Evolutionary conservation across 257 asterid species (phyloP).

Genomic region (Henckelia pumila): DNA sequence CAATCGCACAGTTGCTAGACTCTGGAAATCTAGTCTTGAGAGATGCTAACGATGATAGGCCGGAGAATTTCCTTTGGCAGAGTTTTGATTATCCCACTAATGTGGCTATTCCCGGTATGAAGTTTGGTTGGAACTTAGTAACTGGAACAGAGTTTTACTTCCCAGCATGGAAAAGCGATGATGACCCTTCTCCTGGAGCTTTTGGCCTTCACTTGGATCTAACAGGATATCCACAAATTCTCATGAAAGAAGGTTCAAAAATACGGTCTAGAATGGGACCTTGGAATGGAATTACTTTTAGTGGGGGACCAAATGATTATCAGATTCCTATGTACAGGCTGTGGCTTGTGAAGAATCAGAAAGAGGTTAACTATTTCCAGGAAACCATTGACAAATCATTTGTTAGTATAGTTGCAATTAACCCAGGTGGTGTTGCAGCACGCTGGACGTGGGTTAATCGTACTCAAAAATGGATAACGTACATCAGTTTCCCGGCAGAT

Average conservation of each 20-base stretch:
- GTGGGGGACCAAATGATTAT: slow-evolving; percentile 28
- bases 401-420: slow-evolving; percentile 25
- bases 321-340: slow-evolving; percentile 14
- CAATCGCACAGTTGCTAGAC: slow-evolving; percentile 37
- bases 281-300: slow-evolving; percentile 39
- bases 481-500: slow-evolving; percentile 30
- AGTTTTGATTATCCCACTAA: slow-evolving; percentile 46
- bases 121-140: slow-evolving; percentile 32
- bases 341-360: slow-evolving; percentile 22
- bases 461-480: slow-evolving; percentile 28
- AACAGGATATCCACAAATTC: slow-evolving; percentile 37
- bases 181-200: slow-evolving; percentile 39
- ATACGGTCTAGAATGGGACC: slow-evolving; percentile 34
- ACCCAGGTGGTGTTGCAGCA: slow-evolving; percentile 26
- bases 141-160: slow-evolving; percentile 33
- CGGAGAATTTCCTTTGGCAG: slow-evolving; percentile 47
- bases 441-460: slow-evolving; percentile 30
- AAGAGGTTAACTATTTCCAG: slow-evolving; percentile 24
- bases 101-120: slow-evolving; percentile 40
- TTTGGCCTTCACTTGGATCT: slow-evolving; percentile 24
- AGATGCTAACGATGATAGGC: slow-evolving; percentile 30
- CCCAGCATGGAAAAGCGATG: slow-evolving; percentile 38
- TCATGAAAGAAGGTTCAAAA: slow-evolving; percentile 4
- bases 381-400: slow-evolving; percentile 18
- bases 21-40: slow-evolving; percentile 44